Percentiles rank a stretch among this genome's conserved stretches.
Evolutionary conservation across 2,329 filamentous ascomycete species (phyloP).

Genomic region (Penicillium sp.): DNA sequence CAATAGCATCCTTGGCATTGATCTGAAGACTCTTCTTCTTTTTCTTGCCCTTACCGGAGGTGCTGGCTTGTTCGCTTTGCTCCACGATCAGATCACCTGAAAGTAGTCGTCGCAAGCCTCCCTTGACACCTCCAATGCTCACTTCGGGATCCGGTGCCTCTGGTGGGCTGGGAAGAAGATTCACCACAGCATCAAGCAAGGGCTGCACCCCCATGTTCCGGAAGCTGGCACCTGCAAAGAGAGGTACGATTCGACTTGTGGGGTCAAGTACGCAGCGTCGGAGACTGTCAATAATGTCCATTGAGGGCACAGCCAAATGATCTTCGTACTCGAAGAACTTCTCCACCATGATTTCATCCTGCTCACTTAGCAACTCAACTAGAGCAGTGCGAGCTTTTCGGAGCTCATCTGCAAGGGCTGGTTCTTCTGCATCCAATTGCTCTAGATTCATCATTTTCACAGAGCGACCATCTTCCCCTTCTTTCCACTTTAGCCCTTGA

Average conservation of each 20-base stretch:
- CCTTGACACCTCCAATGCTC: constrained; percentile 60
- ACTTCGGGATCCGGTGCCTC: constrained; percentile 81
- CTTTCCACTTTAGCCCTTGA: constrained; percentile 72
- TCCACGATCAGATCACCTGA: constrained; percentile 47
- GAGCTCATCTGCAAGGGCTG: constrained; percentile 63
- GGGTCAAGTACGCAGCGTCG: constrained; percentile 70
- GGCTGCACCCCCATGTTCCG: constrained; percentile 93
- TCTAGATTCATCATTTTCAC: constrained; percentile 59
- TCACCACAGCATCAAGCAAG: constrained; percentile 81
- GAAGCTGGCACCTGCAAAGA: constrained; percentile 91
- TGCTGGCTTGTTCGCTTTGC: constrained; percentile 30
- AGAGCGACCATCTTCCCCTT: constrained; percentile 64
- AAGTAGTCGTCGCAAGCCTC: constrained; percentile 55
- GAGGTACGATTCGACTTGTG: constrained; percentile 70
- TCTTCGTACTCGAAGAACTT: constrained; percentile 79
- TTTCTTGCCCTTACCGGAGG: constrained; percentile 40
- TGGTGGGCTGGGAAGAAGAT: constrained; percentile 79
- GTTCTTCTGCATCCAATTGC: constrained; percentile 53
- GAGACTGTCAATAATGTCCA: constrained; percentile 71
- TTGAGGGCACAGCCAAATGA: constrained; percentile 64
- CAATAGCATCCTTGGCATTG: constrained; percentile 46
- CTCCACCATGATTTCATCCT: constrained; percentile 84
- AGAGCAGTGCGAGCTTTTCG: constrained; percentile 73
- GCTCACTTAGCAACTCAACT: constrained; percentile 81
- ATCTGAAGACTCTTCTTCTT: constrained; percentile 48